Conservation (phyloP, 2,329 filamentous ascomycete species). For the Dothidotthia symphoricarpi region DNA sequence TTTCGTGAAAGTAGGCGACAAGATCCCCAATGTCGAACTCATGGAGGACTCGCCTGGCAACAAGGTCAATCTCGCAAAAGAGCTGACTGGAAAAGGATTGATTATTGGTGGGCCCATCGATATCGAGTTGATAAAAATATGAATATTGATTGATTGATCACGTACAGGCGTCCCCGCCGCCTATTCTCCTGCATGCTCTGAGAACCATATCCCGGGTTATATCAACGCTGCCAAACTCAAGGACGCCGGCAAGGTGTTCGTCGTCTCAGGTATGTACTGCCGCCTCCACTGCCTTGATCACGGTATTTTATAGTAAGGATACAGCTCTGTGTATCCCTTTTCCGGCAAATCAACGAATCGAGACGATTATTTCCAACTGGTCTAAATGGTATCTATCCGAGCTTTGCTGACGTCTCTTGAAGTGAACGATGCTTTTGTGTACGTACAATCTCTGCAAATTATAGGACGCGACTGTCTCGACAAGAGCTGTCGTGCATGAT, state of each 20-base stretch:
- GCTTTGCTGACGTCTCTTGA: background rate
- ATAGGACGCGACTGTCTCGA: slow-evolving; percentile 16
- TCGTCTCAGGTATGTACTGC: slow-evolving; percentile 58
- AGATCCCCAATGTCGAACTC: slow-evolving; percentile 72
- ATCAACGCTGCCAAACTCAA: slow-evolving; percentile 76
- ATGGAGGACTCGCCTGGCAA: slow-evolving; percentile 86
- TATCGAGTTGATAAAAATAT: no score
- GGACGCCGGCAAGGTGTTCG: slow-evolving; percentile 79
- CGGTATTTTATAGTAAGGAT: no score
- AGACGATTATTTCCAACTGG: background rate
- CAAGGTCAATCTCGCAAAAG: slow-evolving; percentile 81
- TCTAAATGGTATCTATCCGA: slow-evolving; percentile 1
- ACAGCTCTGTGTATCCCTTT: no score
- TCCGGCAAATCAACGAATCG: no score
- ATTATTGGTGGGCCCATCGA: slow-evolving; percentile 56
- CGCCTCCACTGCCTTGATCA: background rate
- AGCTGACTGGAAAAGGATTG: slow-evolving; percentile 71
- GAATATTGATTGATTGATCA: slow-evolving; percentile 7
- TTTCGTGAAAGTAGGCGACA: slow-evolving; percentile 74
- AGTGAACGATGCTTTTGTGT: slow-evolving; percentile 96
- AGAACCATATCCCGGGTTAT: slow-evolving; percentile 79
- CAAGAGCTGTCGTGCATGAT: slow-evolving; percentile 6
- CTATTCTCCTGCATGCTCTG: slow-evolving; percentile 60
- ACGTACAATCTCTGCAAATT: slow-evolving; percentile 40
- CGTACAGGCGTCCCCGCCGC: slow-evolving; percentile 44